phyloP scores from a whole-genome alignment of 2,329 filamentous ascomycete genomes.

The Ophiostoma australiae region DNA sequence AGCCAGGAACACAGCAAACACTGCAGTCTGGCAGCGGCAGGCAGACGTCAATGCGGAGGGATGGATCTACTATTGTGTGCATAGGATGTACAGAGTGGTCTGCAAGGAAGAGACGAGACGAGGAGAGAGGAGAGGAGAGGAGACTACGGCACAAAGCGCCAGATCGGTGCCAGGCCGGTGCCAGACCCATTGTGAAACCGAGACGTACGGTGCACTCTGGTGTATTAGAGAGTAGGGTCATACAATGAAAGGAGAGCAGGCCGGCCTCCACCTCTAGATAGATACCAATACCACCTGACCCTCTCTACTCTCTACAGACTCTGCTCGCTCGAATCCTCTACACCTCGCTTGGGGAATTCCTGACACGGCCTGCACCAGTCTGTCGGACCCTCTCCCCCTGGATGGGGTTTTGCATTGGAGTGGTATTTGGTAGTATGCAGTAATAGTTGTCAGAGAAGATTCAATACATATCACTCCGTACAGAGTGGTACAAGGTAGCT shows the following conservation, averaged over 20 bases:
- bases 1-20: no score
- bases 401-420: background rate
- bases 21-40: background rate
- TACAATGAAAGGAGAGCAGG: background rate
- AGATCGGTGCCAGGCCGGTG: background rate
- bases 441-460: background rate
- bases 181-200: background rate
- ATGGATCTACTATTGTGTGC: background rate
- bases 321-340: background rate
- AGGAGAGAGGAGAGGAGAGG: no score
- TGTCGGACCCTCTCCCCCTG: conserved; percentile 20
- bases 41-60: background rate
- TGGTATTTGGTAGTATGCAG: background rate
- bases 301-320: background rate
- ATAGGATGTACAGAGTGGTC: background rate
- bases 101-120: background rate
- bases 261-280: background rate
- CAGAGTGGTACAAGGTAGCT: background rate
- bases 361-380: conserved; percentile 21
- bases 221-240: background rate
- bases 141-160: background rate
- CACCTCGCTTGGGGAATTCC: conserved; percentile 17
- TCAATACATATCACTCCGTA: no score
- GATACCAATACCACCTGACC: background rate
- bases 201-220: no score